These are phyloP conservation scores for Colletotrichum abscissum DNA, from an alignment of 2,329 filamentous ascomycete species.

Conservation along the genomic window DNA sequence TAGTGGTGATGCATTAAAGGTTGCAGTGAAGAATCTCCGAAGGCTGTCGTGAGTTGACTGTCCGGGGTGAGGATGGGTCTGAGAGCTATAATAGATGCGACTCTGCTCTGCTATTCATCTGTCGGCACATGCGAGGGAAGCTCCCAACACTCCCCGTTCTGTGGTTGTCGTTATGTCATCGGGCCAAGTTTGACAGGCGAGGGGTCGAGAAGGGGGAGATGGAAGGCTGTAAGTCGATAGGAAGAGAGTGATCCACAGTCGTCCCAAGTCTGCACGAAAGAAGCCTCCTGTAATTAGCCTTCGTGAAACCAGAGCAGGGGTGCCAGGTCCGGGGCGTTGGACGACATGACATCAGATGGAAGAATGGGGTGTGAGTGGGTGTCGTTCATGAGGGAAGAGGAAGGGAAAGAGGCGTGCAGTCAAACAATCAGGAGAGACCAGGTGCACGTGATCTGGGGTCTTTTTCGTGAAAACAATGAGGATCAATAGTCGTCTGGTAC, in stretches of 20 bases:
- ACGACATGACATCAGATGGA: conserved; percentile 32
- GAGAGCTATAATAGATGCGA: neutral
- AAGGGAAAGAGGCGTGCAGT: neutral
- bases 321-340: conserved; percentile 11
- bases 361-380: neutral
- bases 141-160: neutral
- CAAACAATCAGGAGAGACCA: neutral
- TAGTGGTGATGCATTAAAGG: neutral
- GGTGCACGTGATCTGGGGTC: conserved; percentile 17
- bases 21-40: conserved; percentile 2
- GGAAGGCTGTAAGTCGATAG: neutral
- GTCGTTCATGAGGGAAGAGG: neutral
- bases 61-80: neutral
- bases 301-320: conserved; percentile 25
- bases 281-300: conserved; percentile 33
- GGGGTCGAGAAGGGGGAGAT: neutral
- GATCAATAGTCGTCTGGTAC: too few species aligned
- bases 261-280: conserved; percentile 30
- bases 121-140: neutral
- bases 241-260: conserved; percentile 8
- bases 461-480: conserved; percentile 1
- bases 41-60: neutral
- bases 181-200: neutral
- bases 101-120: neutral
- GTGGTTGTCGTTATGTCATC: neutral